Evolutionary conservation across 1,139 yeast species (phyloP).

Genomic region (Yamadazyma jaroonii): DNA sequence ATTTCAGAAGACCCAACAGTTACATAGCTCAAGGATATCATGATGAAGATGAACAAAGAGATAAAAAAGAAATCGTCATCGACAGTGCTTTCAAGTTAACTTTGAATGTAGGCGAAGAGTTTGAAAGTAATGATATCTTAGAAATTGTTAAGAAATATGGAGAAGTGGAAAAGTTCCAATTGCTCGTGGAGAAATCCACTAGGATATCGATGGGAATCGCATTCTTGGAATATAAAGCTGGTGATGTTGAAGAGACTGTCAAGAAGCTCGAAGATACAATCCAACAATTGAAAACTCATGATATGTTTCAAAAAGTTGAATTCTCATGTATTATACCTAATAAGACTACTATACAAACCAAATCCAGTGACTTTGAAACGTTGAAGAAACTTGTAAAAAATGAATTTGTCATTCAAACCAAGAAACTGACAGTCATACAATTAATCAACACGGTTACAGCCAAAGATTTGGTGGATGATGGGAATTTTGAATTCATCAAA

Average conservation of each 20-base stretch:
- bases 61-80: constrained; percentile 19
- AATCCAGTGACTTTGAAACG: constrained; percentile 30
- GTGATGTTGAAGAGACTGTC: constrained; percentile 8
- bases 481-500: constrained; percentile 46
- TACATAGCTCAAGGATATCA: constrained; percentile 44
- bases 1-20: constrained; percentile 57
- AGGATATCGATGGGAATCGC: constrained; percentile 38
- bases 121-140: constrained; percentile 26
- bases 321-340: constrained; percentile 34
- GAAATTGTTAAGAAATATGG: constrained; percentile 22
- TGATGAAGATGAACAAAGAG: constrained; percentile 3
- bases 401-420: constrained; percentile 26
- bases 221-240: constrained; percentile 33
- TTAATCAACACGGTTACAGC: constrained; percentile 65
- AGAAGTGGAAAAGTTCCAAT: constrained; percentile 26
- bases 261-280: constrained; percentile 17
- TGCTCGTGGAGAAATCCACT: constrained; percentile 36
- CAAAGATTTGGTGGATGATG: constrained; percentile 57
- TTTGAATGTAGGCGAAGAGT: constrained; percentile 22
- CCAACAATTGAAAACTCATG: constrained; percentile 10
- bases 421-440: constrained; percentile 56
- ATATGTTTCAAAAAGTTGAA: constrained; percentile 23
- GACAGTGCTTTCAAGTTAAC: constrained; percentile 40
- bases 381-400: constrained; percentile 33
- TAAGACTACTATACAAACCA: constrained; percentile 35